Conservation (phyloP, 2,329 filamentous ascomycete species). For the Myriosclerotinia duriaeana region DNA sequence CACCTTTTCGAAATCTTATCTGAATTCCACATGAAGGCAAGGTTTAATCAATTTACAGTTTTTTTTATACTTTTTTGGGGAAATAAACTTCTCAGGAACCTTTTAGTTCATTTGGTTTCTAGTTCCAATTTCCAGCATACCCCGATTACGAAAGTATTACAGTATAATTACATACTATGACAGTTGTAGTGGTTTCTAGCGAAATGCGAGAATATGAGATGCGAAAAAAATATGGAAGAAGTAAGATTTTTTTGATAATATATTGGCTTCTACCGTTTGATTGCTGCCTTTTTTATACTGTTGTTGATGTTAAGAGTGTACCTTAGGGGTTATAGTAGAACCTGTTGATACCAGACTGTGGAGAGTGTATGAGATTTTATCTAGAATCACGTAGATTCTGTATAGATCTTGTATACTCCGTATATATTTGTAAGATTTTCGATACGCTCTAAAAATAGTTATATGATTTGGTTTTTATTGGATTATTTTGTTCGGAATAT, state of each 20-base stretch:
- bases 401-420: too few species aligned
- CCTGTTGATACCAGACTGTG: too few species aligned
- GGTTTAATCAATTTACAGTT: not conserved
- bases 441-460: too few species aligned
- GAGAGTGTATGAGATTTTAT: too few species aligned
- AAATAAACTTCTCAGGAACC: not conserved
- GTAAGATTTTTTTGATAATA: not conserved
- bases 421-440: too few species aligned
- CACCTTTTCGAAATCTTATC: conserved; percentile 13
- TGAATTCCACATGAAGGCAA: not conserved
- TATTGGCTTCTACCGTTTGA: not conserved
- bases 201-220: conserved; percentile 1
- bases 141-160: not conserved
- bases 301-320: not conserved
- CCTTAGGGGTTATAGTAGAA: too few species aligned
- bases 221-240: not conserved
- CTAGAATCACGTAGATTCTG: too few species aligned
- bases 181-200: not conserved
- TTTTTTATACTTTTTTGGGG: not conserved
- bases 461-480: too few species aligned
- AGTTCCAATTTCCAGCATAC: not conserved
- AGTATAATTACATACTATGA: not conserved
- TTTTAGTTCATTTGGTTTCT: not conserved
- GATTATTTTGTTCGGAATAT: too few species aligned
- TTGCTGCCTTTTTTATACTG: not conserved